Base-by-base conservation (phyloP, 2,329 filamentous ascomycete genomes). In the Ceratocystis cacaofunesta region DNA sequence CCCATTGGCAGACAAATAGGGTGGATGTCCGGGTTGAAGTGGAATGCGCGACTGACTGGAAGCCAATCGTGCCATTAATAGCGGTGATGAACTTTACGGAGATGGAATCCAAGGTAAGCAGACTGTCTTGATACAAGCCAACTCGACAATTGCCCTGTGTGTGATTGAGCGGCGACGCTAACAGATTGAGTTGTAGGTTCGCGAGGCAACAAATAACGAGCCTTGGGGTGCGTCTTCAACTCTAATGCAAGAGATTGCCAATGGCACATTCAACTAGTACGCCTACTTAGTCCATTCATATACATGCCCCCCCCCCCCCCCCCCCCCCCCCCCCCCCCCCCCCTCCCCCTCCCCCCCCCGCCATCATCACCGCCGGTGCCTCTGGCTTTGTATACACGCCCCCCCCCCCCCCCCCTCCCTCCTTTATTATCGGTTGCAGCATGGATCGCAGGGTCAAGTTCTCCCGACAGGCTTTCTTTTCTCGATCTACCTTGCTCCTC, bases 41-140 rank as follows among this genome's bases (percentile, higher is more conserved):
- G 44, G 58, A 25, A 48, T 64, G 46, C 22, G 65, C 36, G 63
- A 66, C 74, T 77, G 68, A 77, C 70, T 44, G 57, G 63, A 63
- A 10, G 44, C 61, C 25, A 60, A 61, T 50, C 48, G 48, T 50
- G 48, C n/a, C 30, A 61, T 22, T 65, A 32, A 46, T 68, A 96
- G 91, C 91, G 70, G 91, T 96, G 68, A 96, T 96, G 92, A 96
- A 96, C 78, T 96, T 92, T 76, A 96, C 92, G 52, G 92, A 96
- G 74, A 92, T 94, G 89, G 90, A 95, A 77, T 76, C 83, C 57
- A 85, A 85, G 81, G 82, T 85, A 69, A 58, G 72, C 71, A 60
- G 17, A 6, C 28, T n/a, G 48, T 7, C 10, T 50, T 48, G 4
- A 48, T 64, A 60, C 36, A 15, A 15, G 15, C 8, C 6, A n/a